Percentiles rank a stretch among this genome's conserved stretches.
Conservation (phyloP, 805 yeast genomes). For the Saturnispora silvae region DNA sequence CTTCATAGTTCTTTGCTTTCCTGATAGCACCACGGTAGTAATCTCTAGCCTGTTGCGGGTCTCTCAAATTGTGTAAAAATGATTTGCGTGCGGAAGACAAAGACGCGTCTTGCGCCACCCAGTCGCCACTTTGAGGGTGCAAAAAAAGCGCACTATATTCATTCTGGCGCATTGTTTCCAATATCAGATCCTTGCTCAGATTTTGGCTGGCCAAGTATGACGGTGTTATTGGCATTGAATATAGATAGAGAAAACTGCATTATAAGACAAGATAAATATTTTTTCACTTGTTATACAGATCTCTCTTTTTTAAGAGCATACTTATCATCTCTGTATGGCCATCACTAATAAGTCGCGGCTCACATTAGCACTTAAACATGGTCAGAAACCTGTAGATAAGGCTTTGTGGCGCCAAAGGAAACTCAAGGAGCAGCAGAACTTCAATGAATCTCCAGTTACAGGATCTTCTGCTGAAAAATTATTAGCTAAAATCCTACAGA, state of each 20-base stretch:
- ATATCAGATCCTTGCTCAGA: too few relatives aligned
- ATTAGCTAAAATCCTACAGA: constrained; percentile 15
- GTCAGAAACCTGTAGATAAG: constrained; percentile 10
- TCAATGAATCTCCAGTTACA: constrained; percentile 18
- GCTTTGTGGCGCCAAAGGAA: neutral
- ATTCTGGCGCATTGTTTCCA: too few relatives aligned
- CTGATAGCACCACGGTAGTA: neutral
- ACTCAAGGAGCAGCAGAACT: constrained; percentile 10
- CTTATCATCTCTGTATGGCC: too few relatives aligned
- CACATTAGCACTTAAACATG: constrained; percentile 1
- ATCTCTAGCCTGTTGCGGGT: too few relatives aligned
- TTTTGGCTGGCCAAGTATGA: too few relatives aligned
- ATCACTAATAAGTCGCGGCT: constrained; percentile 7
- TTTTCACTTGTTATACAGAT: neutral
- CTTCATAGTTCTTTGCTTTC: neutral
- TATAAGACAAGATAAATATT: neutral
- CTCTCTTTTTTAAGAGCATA: neutral
- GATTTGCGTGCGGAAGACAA: too few relatives aligned
- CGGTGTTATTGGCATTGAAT: too few relatives aligned
- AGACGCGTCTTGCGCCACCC: too few relatives aligned
- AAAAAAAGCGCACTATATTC: too few relatives aligned
- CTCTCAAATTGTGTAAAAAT: too few relatives aligned
- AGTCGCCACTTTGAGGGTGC: too few relatives aligned
- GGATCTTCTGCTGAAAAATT: constrained; percentile 22
- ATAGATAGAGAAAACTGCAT: neutral